phyloP scores from a whole-genome alignment of 305 asterid genomes.

The Fraxinus sp. region DNA sequence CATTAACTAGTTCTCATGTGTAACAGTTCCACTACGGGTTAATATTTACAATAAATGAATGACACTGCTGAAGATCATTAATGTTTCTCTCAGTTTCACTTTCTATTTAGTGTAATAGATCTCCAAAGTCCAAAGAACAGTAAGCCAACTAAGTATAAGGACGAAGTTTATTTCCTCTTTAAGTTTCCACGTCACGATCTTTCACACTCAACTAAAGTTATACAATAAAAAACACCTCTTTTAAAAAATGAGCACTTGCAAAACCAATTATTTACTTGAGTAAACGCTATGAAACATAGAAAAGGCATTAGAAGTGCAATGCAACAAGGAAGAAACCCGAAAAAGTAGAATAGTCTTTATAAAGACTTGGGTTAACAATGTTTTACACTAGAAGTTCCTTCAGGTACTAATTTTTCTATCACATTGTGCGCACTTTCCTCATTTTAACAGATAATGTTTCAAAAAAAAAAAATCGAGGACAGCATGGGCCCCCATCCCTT shows the following conservation, averaged over 20 bases:
- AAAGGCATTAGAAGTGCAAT: neutral
- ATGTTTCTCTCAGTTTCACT: neutral
- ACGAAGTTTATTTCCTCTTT: neutral
- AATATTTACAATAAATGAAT: neutral
- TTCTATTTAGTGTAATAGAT: neutral
- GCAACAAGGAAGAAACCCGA: neutral
- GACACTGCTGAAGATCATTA: neutral
- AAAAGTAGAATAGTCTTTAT: neutral
- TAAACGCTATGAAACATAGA: too few species aligned
- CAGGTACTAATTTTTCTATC: neutral
- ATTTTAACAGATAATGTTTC: too few species aligned
- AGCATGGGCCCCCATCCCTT: too few species aligned
- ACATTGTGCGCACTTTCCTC: too few species aligned
- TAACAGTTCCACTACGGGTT: neutral
- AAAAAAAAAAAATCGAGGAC: too few species aligned
- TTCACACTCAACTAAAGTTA: too few species aligned
- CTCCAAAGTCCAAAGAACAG: neutral
- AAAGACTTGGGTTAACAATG: neutral
- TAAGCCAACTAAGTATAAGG: neutral
- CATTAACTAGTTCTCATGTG: neutral
- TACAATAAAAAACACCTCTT: too few species aligned
- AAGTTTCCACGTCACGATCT: neutral
- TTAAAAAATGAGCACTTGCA: too few species aligned
- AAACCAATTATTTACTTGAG: too few species aligned
- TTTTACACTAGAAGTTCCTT: neutral